A percentile compares a stretch with the other conserved stretches of the same genome.
phyloP scores from a whole-genome alignment of 768 basidiomycete genomes.

The Termitomyces sp. region DNA sequence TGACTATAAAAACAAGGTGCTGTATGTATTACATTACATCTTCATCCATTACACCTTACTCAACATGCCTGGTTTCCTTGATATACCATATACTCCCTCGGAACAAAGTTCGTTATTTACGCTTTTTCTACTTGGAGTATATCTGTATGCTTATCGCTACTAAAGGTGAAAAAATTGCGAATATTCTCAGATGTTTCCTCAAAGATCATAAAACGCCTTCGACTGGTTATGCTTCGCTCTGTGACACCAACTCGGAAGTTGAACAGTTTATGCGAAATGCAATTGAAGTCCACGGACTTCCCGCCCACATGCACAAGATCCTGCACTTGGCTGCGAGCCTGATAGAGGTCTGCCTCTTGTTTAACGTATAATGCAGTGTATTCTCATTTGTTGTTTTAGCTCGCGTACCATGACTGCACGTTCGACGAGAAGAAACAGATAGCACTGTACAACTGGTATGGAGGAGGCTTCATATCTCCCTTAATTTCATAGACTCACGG shows the following conservation, averaged over 20 bases:
- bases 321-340: conserved; percentile 8
- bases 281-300: not conserved
- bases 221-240: not conserved
- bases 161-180: not conserved
- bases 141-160: not conserved
- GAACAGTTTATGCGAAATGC: conserved; percentile 9
- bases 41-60: not conserved
- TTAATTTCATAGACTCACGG: not conserved
- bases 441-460: conserved; percentile 17
- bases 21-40: not conserved
- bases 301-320: conserved; percentile 3
- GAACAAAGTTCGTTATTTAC: not conserved
- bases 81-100: not conserved
- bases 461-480: too few relatives aligned
- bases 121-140: too few relatives aligned
- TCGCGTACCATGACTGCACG: conserved; percentile 12
- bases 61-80: not conserved
- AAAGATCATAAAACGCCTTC: not conserved
- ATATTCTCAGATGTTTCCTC: conserved; percentile 2
- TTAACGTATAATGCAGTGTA: not conserved
- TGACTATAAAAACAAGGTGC: not conserved
- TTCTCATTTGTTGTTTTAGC: conserved; percentile 3
- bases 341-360: conserved; percentile 5
- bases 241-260: conserved; percentile 4
- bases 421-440: conserved; percentile 14